Evolutionary conservation across 257 asterid species (phyloP).

Genomic region (Solanum chmielewskii): DNA sequence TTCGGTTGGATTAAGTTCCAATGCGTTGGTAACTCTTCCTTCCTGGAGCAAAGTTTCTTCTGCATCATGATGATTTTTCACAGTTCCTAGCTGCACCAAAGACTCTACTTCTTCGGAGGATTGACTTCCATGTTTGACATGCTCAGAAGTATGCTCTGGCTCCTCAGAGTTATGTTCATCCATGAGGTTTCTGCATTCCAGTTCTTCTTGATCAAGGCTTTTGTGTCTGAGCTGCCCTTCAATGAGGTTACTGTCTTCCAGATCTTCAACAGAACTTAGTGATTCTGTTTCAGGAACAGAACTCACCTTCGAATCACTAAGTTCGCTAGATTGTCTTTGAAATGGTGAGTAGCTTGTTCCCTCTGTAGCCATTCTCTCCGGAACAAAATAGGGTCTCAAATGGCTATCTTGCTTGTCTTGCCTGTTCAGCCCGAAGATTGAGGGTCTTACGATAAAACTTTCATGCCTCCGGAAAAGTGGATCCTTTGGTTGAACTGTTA

Average conservation of each 20-base stretch:
- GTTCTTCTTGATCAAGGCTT: not conserved
- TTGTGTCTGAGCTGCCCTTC: slow-evolving; percentile 18
- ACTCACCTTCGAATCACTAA: slow-evolving; percentile 74
- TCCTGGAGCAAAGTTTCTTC: not conserved
- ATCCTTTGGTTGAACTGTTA: slow-evolving; percentile 34
- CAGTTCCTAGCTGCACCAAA: not conserved
- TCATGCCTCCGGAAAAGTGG: slow-evolving; percentile 54
- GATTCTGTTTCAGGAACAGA: slow-evolving; percentile 75
- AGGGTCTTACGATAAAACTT: slow-evolving; percentile 61
- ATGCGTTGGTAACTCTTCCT: not conserved
- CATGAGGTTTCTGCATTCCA: not conserved
- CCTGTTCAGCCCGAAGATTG: slow-evolving; percentile 40
- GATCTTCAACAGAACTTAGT: slow-evolving; percentile 45
- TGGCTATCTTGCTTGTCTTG: slow-evolving; percentile 38
- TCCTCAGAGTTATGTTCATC: slow-evolving; percentile 23
- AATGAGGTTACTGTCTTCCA: slow-evolving; percentile 19
- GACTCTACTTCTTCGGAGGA: slow-evolving; percentile 43
- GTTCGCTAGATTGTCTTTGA: slow-evolving; percentile 60
- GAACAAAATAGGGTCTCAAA: slow-evolving; percentile 61
- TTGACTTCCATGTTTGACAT: slow-evolving; percentile 55
- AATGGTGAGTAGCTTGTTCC: slow-evolving; percentile 48
- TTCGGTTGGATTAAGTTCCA: slow-evolving; percentile 4
- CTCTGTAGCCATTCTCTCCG: slow-evolving; percentile 38
- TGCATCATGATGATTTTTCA: not conserved
- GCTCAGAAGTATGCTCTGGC: slow-evolving; percentile 30